Evolutionary conservation across 1,139 yeast genomes (phyloP).

Genomic region (Sugiyamaella japonica): DNA sequence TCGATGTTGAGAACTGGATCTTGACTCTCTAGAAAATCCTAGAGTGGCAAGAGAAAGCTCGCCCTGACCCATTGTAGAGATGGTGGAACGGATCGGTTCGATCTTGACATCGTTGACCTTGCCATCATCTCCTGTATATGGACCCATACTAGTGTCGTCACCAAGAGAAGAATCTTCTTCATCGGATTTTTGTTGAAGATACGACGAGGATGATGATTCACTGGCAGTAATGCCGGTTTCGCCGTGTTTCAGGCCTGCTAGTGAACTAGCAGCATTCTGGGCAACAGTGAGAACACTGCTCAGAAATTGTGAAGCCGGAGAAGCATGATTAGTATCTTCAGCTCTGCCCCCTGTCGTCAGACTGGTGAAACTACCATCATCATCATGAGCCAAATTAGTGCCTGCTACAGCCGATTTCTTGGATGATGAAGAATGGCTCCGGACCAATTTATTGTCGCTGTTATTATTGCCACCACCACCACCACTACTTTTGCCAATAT

Average conservation of each 20-base stretch:
- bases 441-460: background rate
- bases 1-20: conserved; percentile 2
- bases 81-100: conserved; percentile 44
- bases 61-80: conserved; percentile 71
- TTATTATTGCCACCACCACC: background rate
- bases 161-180: conserved; percentile 1
- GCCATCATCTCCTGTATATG: conserved; percentile 1
- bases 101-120: conserved; percentile 7
- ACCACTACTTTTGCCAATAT: background rate
- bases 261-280: conserved; percentile 38
- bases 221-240: background rate
- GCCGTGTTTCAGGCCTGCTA: conserved; percentile 24
- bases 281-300: conserved; percentile 37
- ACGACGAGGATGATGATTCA: conserved; percentile 8
- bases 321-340: conserved; percentile 21
- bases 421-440: background rate
- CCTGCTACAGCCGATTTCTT: background rate
- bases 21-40: conserved; percentile 9
- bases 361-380: no score
- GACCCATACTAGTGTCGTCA: background rate
- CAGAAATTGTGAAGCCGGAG: conserved; percentile 36
- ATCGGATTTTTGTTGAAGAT: background rate
- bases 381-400: no score
- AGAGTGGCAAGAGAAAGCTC: conserved; percentile 54
- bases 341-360: background rate